phyloP scores from a whole-genome alignment of 331 rosid species.

The Pyracantha coccinea region DNA sequence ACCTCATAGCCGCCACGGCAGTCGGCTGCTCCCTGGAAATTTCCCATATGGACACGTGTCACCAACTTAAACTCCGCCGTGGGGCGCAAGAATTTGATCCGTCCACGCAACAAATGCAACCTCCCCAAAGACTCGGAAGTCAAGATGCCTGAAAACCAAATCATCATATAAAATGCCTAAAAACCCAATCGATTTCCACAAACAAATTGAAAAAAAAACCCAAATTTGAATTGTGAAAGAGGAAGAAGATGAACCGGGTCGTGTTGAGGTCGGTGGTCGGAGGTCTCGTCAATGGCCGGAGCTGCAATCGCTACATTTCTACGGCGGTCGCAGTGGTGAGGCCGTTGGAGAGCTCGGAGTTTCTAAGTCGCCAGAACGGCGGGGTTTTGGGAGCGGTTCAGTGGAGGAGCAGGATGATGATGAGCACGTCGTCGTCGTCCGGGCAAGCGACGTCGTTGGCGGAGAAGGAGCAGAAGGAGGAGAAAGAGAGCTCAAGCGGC shows the following conservation, averaged over 20 bases:
- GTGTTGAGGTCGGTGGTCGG: slow-evolving; percentile 33
- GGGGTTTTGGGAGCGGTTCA: background rate
- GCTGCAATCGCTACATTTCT: slow-evolving; percentile 8
- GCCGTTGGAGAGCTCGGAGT: slow-evolving; percentile 19
- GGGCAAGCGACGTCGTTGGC: slow-evolving; percentile 11
- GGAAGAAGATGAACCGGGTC: slow-evolving; percentile 32
- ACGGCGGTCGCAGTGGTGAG: slow-evolving; percentile 11
- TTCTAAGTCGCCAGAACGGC: slow-evolving; percentile 14
- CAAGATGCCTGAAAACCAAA: no score
- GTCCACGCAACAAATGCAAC: background rate
- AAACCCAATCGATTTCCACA: background rate
- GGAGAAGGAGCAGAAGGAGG: slow-evolving; percentile 10
- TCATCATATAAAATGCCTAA: background rate
- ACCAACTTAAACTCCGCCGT: background rate
- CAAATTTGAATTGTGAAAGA: background rate
- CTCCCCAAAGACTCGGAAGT: no score
- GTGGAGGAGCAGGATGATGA: slow-evolving; percentile 21
- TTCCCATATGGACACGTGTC: background rate
- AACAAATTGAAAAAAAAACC: background rate
- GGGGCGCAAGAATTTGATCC: background rate
- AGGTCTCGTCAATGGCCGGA: slow-evolving; percentile 22
- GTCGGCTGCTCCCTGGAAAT: background rate
- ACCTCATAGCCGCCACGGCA: background rate
- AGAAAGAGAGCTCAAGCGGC: slow-evolving; percentile 1
- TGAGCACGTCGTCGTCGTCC: slow-evolving; percentile 21